Base-by-base conservation (phyloP, 768 basidiomycete genomes). In the Roridomyces roridus region DNA sequence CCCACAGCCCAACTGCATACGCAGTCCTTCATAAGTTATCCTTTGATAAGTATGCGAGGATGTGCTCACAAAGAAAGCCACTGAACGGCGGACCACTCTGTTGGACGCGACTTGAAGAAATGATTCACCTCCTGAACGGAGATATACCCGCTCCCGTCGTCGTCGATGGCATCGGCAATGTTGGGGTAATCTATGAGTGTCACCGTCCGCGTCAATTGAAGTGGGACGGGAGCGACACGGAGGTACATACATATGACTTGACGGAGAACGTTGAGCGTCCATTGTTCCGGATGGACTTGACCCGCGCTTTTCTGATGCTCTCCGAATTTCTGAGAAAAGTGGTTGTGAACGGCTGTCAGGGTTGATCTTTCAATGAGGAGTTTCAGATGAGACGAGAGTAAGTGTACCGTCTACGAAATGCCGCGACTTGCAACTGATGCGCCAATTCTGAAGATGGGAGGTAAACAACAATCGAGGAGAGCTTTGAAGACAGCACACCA, bases 1-100 rank as follows among this genome's bases (percentile, higher is more conserved):
- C 70, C 70, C 3, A 52, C 67, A 1, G 70, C 68, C 64, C 68
- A 69, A 34, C 70, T 71, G 39, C 12, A 40, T 29, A 24, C n/a
- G 21, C n/a, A 18, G 10, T 25, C 12, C 9, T 20, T 46, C 17
- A 12, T 20, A 46, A 26, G 29, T n/a, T 20, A 7, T 52, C 36
- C 0, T 23, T 28, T 15, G 43, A 25, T 6, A 25, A 29, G 24
- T 20, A 37, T 2, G 11, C 20, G 28, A n/a, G 10, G 18, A 21
- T 18, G 1, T 34, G 46, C 41, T 15, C 8, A 65, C 61, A 48
- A 66, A 15, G 65, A 55, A 20, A 65, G 57, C 70, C 66, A 71
- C 28, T 63, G 55, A 7, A 56, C 51, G 2, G 55, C 59, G 25
- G 62, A 69, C 66, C 70, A 71, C 11, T 58, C 51, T 18, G 39